Conservation (phyloP, 148 eudicot genomes). For the Salicornia ramosissima region DNA sequence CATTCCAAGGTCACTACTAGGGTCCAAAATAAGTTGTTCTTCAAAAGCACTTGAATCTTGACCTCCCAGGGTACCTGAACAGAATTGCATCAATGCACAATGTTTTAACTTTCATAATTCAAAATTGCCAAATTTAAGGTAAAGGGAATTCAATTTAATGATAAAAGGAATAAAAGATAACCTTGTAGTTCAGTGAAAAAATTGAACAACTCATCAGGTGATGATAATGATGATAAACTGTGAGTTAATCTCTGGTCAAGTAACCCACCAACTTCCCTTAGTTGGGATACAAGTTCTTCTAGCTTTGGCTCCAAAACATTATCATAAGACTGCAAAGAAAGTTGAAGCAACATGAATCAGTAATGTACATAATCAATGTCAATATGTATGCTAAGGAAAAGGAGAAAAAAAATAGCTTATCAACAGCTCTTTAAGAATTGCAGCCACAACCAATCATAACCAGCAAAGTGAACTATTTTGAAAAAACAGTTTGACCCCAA, state of each 20-base stretch:
- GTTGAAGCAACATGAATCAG: not conserved
- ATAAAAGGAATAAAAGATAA: constrained; percentile 7
- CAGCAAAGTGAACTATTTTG: not conserved
- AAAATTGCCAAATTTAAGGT: not conserved
- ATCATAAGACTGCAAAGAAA: constrained; percentile 52
- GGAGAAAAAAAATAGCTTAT: not conserved
- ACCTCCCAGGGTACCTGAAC: constrained; percentile 64
- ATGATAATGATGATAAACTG: constrained; percentile 52
- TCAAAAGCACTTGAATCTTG: constrained; percentile 59
- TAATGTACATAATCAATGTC: not conserved
- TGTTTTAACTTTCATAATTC: not conserved
- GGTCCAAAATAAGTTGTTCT: constrained; percentile 84
- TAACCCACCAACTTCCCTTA: constrained; percentile 57
- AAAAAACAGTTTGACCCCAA: not conserved
- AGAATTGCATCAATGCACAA: constrained; percentile 8
- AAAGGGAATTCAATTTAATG: not conserved
- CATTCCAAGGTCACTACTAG: constrained; percentile 73
- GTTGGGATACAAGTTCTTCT: constrained; percentile 48
- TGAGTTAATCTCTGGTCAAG: constrained; percentile 54
- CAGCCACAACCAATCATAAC: not conserved
- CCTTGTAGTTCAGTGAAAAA: constrained; percentile 84
- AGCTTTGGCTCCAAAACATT: constrained; percentile 76
- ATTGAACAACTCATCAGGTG: constrained; percentile 89
- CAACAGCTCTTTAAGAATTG: not conserved
- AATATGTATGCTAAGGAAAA: not conserved